These are phyloP conservation scores for Primulina huaijiensis DNA, from an alignment of 257 asterid species.

Conservation along the genomic window DNA sequence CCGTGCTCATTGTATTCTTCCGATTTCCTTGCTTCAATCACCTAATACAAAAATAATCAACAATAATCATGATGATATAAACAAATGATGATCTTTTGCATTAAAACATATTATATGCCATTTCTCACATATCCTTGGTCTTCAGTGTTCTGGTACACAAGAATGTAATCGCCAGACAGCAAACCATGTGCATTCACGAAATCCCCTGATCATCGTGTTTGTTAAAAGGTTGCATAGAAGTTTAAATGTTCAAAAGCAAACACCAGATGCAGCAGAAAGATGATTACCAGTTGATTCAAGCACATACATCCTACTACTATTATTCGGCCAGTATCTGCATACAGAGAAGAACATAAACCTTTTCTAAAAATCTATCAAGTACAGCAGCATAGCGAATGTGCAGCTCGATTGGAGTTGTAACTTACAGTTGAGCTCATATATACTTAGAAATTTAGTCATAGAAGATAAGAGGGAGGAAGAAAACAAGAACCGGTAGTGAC, in stretches of 20 bases:
- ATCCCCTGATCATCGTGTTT: conserved; percentile 34
- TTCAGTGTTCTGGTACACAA: conserved; percentile 44
- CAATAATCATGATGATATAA: background rate
- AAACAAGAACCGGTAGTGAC: background rate
- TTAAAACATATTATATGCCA: background rate
- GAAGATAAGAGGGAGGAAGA: background rate
- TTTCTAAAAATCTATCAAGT: background rate
- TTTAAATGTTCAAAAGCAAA: background rate
- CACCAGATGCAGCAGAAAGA: background rate
- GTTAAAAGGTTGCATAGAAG: background rate
- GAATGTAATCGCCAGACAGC: conserved; percentile 41
- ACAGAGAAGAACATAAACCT: background rate
- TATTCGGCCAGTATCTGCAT: conserved; percentile 60
- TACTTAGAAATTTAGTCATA: background rate
- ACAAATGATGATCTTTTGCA: background rate
- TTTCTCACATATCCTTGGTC: conserved; percentile 47
- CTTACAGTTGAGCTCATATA: background rate
- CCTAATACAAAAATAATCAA: conserved; percentile 22
- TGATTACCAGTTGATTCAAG: conserved; percentile 50
- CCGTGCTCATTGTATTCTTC: conserved; percentile 19
- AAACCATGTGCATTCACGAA: conserved; percentile 38
- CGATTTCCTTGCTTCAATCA: conserved; percentile 45
- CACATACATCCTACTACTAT: conserved; percentile 60
- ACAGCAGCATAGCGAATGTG: too few species aligned
- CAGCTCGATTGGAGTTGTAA: too few species aligned